phyloP scores from a whole-genome alignment of 495 filamentous ascomycete genomes.

The Lasiosphaeria miniovina region DNA sequence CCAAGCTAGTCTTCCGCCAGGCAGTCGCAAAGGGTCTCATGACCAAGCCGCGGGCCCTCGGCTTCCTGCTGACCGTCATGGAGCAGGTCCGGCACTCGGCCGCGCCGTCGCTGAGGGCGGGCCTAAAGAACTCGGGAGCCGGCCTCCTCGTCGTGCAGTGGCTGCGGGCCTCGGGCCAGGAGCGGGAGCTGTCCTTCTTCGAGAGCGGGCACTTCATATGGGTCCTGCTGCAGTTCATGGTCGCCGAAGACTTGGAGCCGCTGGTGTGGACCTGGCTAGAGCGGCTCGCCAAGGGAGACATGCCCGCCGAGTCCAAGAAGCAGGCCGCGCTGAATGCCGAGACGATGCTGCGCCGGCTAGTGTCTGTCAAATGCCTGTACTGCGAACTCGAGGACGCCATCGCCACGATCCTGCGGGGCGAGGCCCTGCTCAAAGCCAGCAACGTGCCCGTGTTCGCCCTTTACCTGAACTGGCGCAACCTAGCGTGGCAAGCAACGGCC shows the following conservation, averaged over 20 bases:
- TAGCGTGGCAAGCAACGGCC: constrained; percentile 37
- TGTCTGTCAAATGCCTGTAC: constrained; percentile 20
- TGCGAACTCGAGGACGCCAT: constrained; percentile 36
- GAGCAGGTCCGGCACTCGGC: constrained; percentile 28
- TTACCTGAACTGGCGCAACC: constrained; percentile 22
- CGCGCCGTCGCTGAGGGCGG: constrained; percentile 22
- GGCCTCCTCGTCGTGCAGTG: constrained; percentile 46
- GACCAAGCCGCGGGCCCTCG: constrained; percentile 38
- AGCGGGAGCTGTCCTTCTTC: constrained; percentile 37
- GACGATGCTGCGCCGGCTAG: constrained; percentile 25
- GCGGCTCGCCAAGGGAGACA: constrained; percentile 21
- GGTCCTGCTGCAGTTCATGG: constrained; percentile 43
- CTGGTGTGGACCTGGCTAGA: constrained; percentile 44
- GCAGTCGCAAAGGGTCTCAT: constrained; percentile 45
- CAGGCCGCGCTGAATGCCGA: neutral
- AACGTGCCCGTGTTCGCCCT: constrained; percentile 9
- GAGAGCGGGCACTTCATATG: constrained; percentile 27
- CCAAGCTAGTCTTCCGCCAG: constrained; percentile 34
- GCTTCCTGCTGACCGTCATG: constrained; percentile 37
- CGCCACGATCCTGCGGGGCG: constrained; percentile 30
- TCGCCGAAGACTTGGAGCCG: constrained; percentile 48
- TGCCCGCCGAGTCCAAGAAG: neutral
- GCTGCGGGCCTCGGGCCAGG: constrained; percentile 49
- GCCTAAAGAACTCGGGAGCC: constrained; percentile 38
- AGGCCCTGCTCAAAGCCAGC: constrained; percentile 22